These are phyloP conservation scores for Paraconiothyrium brasiliense DNA, from an alignment of 2,329 filamentous ascomycete species.

Conservation along the genomic window DNA sequence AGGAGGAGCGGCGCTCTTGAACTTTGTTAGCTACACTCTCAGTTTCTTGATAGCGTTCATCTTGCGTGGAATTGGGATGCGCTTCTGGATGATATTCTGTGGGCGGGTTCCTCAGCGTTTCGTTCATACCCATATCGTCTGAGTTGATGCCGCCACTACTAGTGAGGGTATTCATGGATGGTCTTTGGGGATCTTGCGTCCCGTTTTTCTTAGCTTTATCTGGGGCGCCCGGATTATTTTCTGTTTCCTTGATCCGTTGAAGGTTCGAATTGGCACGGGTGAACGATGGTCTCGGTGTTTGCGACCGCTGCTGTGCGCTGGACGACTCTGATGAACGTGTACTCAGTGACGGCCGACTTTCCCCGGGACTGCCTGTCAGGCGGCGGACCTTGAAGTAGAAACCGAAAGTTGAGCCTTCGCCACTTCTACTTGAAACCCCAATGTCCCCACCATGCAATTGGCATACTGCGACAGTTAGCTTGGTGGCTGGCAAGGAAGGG, in stretches of 20 bases:
- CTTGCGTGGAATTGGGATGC: conserved; percentile 33
- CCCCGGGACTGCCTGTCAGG: conserved; percentile 31
- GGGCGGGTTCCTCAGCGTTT: conserved; percentile 43
- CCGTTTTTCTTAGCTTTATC: background rate
- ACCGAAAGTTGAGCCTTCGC: conserved; percentile 48
- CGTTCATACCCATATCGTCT: conserved; percentile 26
- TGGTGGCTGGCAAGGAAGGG: background rate
- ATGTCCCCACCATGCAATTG: conserved; percentile 52
- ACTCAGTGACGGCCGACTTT: conserved; percentile 36
- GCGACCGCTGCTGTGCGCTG: conserved; percentile 21
- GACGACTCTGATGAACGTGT: conserved; percentile 38
- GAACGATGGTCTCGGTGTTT: conserved; percentile 34
- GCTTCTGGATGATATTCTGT: conserved; percentile 40
- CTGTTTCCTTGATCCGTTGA: conserved; percentile 34
- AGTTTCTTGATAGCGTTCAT: conserved; percentile 37
- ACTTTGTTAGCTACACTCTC: conserved; percentile 26
- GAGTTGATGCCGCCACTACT: conserved; percentile 32
- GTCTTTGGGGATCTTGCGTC: conserved; percentile 16
- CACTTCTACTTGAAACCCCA: conserved; percentile 46
- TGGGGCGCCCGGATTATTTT: conserved; percentile 21
- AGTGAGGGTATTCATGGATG: conserved; percentile 23
- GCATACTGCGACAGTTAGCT: conserved; percentile 36
- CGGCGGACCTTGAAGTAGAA: conserved; percentile 50
- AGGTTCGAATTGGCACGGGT: conserved; percentile 41
- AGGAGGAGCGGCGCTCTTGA: conserved; percentile 11